Conservation (phyloP, 768 basidiomycete species). For the Tephrocybe sp. region DNA sequence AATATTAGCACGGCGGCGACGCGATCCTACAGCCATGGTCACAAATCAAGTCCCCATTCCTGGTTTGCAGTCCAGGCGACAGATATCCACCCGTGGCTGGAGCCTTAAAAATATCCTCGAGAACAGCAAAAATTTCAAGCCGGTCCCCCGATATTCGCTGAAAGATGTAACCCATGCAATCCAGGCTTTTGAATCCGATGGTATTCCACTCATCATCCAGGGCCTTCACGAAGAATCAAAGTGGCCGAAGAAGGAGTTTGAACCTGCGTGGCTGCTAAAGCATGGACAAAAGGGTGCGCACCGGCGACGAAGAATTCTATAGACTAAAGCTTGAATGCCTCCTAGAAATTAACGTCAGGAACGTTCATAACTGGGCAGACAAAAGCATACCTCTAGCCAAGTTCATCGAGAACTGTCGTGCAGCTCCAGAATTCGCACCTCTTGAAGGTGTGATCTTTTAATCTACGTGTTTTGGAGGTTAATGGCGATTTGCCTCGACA, state of each 20-base stretch:
- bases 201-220: conserved; percentile 62
- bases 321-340: too few species aligned
- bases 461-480: too few species aligned
- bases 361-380: conserved; percentile 60
- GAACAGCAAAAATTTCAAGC: conserved; percentile 21
- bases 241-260: conserved; percentile 60
- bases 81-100: conserved; percentile 39
- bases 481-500: not conserved
- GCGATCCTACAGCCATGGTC: not conserved
- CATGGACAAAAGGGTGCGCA: conserved; percentile 27
- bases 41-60: conserved; percentile 7
- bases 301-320: too few species aligned
- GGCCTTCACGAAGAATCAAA: conserved; percentile 49
- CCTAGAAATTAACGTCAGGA: conserved; percentile 58
- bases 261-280: conserved; percentile 47
- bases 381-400: conserved; percentile 44
- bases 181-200: conserved; percentile 42
- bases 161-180: conserved; percentile 32
- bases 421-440: conserved; percentile 28
- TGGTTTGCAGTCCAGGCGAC: not conserved
- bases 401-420: conserved; percentile 47
- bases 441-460: conserved; percentile 33
- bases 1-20: too few species aligned
- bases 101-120: conserved; percentile 29
- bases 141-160: conserved; percentile 35